phyloP scores from a whole-genome alignment of 192 early-diverging fungal species.

The Coemansia sp. region DNA sequence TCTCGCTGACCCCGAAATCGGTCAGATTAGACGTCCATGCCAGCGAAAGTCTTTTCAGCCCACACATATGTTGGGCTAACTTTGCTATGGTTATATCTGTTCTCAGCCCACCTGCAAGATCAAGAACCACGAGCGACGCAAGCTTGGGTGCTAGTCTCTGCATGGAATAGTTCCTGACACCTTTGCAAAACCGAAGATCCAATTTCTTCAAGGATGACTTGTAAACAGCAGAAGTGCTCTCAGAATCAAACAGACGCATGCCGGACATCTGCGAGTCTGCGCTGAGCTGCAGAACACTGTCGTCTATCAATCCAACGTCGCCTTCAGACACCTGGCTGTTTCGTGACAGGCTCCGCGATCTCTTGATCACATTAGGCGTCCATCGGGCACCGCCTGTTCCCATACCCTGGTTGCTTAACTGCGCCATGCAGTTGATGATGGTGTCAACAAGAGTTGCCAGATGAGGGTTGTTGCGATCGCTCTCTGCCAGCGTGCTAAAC shows the following conservation, averaged over 20 bases:
- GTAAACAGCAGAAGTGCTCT: slow-evolving; percentile 1
- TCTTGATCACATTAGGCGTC: slow-evolving; percentile 16
- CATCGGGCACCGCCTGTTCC: not conserved
- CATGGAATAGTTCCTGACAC: slow-evolving; percentile 59
- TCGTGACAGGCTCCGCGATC: slow-evolving; percentile 38
- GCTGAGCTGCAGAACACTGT: not conserved
- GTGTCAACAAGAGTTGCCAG: slow-evolving; percentile 40
- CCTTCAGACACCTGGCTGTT: slow-evolving; percentile 13
- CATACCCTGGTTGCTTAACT: not conserved
- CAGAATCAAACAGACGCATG: not conserved
- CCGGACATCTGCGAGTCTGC: not conserved
- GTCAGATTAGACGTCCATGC: slow-evolving; percentile 61
- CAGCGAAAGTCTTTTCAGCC: slow-evolving; percentile 52
- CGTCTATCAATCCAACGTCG: not conserved
- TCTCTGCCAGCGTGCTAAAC: slow-evolving; percentile 43
- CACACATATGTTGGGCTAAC: slow-evolving; percentile 50
- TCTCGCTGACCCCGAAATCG: slow-evolving; percentile 58
- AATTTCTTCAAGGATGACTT: slow-evolving; percentile 47
- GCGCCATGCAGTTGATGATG: slow-evolving; percentile 40
- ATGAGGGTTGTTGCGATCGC: slow-evolving; percentile 44
- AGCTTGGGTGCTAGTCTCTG: slow-evolving; percentile 56
- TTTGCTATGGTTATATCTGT: slow-evolving; percentile 62
- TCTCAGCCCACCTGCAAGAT: slow-evolving; percentile 58
- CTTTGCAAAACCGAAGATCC: slow-evolving; percentile 61
- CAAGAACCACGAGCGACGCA: slow-evolving; percentile 42